Conservation (phyloP, 2,329 filamentous ascomycete species). For the Xenosphaeropsis pyriputrescens region DNA sequence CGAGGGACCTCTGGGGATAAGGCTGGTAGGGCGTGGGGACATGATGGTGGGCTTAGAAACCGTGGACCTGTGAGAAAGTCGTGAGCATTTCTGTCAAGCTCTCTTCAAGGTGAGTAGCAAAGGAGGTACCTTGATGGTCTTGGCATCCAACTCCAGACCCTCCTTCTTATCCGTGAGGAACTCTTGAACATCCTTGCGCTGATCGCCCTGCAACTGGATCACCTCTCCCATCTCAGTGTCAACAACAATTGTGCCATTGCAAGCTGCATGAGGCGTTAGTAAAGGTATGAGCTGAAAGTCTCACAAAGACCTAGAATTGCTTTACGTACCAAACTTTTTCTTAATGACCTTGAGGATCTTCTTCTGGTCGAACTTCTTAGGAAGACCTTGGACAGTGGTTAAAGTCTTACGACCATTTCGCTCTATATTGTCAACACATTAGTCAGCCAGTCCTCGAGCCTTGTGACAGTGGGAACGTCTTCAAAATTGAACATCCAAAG, state of each 20-base stretch:
- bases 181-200: constrained; percentile 96
- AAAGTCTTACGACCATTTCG: constrained; percentile 99
- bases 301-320: neutral
- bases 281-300: neutral
- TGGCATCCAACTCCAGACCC: constrained; percentile 82
- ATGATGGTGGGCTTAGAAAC: constrained; percentile 37
- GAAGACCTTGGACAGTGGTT: constrained; percentile 97
- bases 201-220: constrained; percentile 98
- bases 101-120: too few species aligned
- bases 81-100: too few species aligned
- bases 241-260: constrained; percentile 99
- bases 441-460: neutral
- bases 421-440: constrained; percentile 38
- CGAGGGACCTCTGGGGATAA: constrained; percentile 14
- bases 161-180: constrained; percentile 95
- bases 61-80: constrained; percentile 31
- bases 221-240: constrained; percentile 97
- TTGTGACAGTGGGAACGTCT: too few species aligned
- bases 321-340: constrained; percentile 80
- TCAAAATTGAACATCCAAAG: too few species aligned
- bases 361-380: constrained; percentile 98
- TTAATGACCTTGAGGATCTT: constrained; percentile 99
- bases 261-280: constrained; percentile 39
- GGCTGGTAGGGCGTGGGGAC: constrained; percentile 16
- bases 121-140: constrained; percentile 76